Evolutionary conservation across 345 rosid species (phyloP).

Genomic region (Citrus australasica): DNA sequence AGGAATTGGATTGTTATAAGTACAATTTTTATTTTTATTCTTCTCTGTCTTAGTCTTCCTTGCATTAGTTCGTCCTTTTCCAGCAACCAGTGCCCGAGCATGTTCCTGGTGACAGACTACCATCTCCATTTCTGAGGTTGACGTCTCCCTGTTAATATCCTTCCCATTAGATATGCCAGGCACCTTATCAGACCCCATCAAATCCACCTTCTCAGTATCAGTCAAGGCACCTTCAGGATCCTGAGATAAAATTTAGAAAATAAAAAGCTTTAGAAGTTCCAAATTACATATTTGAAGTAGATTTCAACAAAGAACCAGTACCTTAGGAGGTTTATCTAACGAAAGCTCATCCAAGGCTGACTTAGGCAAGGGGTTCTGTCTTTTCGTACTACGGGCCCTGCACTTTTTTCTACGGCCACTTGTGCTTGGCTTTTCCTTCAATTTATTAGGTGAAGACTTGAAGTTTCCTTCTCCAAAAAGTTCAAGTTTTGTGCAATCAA

Average conservation of each 20-base stretch:
- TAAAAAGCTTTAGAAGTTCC: conserved; percentile 6
- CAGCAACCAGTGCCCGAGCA: conserved; percentile 41
- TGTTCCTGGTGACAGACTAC: conserved; percentile 64
- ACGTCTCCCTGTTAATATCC: conserved; percentile 31
- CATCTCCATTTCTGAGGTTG: conserved; percentile 32
- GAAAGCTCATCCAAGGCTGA: conserved; percentile 23
- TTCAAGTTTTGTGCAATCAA: conserved; percentile 75
- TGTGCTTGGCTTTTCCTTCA: conserved; percentile 47
- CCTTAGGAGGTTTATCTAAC: conserved; percentile 44
- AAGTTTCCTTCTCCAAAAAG: conserved; percentile 62
- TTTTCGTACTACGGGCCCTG: conserved; percentile 44
- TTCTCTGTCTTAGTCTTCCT: conserved; percentile 66
- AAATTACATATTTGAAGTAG: neutral
- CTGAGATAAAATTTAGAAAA: conserved; percentile 28
- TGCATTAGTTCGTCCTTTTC: conserved; percentile 44
- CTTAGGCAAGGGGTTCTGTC: conserved; percentile 30
- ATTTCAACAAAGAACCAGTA: conserved; percentile 22
- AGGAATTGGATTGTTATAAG: conserved; percentile 30
- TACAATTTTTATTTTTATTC: conserved; percentile 46
- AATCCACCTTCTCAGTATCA: conserved; percentile 26
- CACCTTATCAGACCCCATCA: conserved; percentile 37
- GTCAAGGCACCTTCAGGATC: conserved; percentile 22
- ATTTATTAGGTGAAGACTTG: conserved; percentile 42
- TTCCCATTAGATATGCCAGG: conserved; percentile 25
- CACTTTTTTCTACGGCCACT: conserved; percentile 57